Evolutionary conservation across 2,329 filamentous ascomycete genomes (phyloP), one percentile per base, ranked within the genome.

Genomic region (Colletotrichum salicis): DNA sequence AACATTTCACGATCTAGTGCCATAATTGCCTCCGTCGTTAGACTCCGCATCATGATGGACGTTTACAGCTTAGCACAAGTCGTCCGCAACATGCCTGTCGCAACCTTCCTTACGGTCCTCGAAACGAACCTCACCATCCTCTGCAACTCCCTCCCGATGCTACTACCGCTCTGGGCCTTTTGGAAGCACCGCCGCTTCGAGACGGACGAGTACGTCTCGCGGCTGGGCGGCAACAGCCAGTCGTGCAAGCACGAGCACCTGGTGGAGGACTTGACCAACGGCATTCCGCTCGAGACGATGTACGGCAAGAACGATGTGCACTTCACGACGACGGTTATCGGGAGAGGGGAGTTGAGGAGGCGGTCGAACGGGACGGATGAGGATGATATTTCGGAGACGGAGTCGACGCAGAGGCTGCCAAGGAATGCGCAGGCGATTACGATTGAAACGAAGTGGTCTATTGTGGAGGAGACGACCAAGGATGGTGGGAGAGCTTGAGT

Each of bases 41-140:
- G 78, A 12, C 69, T 79, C n/a, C 55, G 68, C 54, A 71, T 69
- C 0, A 72, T 79, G 12, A 67, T 71, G 15, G 76, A 76, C 10
- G 73, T 82, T 13, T 73, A 76, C 51, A 67, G 35, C 12, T 64
- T 79, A 41, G 70, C 58, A 5, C 70, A 79, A 29, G 72, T 81
- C 15, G 75, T 71, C 8, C 56, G 67, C 0, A 76, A 74, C 29
- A 73, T 79, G 73, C 65, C 76, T 11, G 65, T 75, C 48, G 74
- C 74, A 51, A 75, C 73, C 24, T 78, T 79, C 72, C 73, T 78
- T 48, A 77, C 74, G 5, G 66, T 74, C 11, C 67, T 73, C 22
- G 75, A 76, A 51, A 74, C 68, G 10, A 71, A 76, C 51, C 68
- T 77, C 11, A 75, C 71, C 15, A 77, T 77, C 27, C 37, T 77